A percentile compares a stretch with the other conserved stretches of the same genome.
These are phyloP conservation scores for Gossypioides kirkii DNA, from an alignment of 345 rosid genomes.

Conservation along the genomic window DNA sequence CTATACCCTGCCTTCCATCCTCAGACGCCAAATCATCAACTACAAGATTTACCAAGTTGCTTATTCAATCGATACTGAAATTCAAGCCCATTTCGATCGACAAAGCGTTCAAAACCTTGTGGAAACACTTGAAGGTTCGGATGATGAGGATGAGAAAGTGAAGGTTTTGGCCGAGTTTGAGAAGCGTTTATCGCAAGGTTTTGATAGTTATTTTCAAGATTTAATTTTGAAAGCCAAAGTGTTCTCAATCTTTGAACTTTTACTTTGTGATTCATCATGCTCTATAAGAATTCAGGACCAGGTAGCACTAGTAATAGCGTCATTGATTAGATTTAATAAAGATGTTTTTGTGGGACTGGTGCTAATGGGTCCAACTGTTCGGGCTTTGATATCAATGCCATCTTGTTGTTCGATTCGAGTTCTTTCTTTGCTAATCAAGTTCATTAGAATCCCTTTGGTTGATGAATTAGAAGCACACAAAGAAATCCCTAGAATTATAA, in stretches of 20 bases:
- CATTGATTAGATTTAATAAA: conserved; percentile 43
- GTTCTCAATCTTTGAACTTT: conserved; percentile 34
- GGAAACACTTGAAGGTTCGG: conserved; percentile 19
- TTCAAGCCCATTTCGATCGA: conserved; percentile 29
- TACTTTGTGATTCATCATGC: conserved; percentile 29
- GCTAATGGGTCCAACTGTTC: conserved; percentile 44
- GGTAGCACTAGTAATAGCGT: conserved; percentile 27
- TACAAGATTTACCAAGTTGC: conserved; percentile 38
- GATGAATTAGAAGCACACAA: conserved; percentile 46
- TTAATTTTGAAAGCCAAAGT: conserved; percentile 40
- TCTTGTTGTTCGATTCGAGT: conserved; percentile 34
- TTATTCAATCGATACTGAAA: conserved; percentile 28
- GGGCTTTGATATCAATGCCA: conserved; percentile 37
- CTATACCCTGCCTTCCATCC: conserved; percentile 24
- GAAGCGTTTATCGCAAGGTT: conserved; percentile 37
- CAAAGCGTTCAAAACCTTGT: conserved; percentile 30
- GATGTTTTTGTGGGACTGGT: conserved; percentile 59
- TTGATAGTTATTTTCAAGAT: conserved; percentile 47
- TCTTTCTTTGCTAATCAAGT: conserved; percentile 31
- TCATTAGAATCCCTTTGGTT: conserved; percentile 41
- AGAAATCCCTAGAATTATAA: conserved; percentile 34
- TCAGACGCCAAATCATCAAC: conserved; percentile 35
- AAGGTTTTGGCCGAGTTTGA: conserved; percentile 34
- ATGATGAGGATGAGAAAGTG: conserved; percentile 28
- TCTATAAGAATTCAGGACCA: conserved; percentile 29